Evolutionary conservation across 129 eudicot genomes (phyloP).

Genomic region (Erigeron canadensis): DNA sequence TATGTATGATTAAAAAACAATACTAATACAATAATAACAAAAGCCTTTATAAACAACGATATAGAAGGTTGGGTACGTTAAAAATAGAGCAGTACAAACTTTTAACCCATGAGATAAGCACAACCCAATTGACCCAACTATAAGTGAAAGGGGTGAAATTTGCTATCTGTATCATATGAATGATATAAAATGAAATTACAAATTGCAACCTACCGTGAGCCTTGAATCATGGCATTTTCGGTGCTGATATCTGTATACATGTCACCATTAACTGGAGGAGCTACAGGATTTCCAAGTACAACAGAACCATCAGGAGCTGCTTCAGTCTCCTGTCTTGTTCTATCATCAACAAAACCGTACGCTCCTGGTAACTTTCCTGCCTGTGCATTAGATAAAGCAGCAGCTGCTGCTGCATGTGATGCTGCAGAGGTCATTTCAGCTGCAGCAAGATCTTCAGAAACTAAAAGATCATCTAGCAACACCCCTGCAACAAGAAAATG

Average conservation of each 20-base stretch:
- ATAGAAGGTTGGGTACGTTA: too few relatives aligned
- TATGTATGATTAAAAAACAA: too few relatives aligned
- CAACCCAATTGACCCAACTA: not conserved
- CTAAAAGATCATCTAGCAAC: constrained; percentile 86
- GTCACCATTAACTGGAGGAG: constrained; percentile 91
- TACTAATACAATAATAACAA: too few relatives aligned
- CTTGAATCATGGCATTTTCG: constrained; percentile 79
- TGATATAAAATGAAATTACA: not conserved
- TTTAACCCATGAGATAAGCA: too few relatives aligned
- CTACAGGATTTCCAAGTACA: constrained; percentile 91
- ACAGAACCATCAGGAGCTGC: constrained; percentile 71
- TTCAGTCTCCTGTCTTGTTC: constrained; percentile 52
- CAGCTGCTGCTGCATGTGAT: constrained; percentile 88
- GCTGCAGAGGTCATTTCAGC: constrained; percentile 85
- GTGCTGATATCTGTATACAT: constrained; percentile 85
- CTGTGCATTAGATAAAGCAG: constrained; percentile 68
- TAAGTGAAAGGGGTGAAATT: not conserved
- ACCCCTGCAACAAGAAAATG: constrained; percentile 52
- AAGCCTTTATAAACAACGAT: too few relatives aligned
- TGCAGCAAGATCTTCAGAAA: constrained; percentile 94
- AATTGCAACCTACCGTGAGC: constrained; percentile 54
- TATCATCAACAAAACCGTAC: constrained; percentile 76
- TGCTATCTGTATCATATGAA: not conserved
- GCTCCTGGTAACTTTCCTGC: constrained; percentile 61
- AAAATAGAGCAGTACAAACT: too few relatives aligned